Conservation (phyloP, 441 rosid species). For the Codiaeum variegatum region DNA sequence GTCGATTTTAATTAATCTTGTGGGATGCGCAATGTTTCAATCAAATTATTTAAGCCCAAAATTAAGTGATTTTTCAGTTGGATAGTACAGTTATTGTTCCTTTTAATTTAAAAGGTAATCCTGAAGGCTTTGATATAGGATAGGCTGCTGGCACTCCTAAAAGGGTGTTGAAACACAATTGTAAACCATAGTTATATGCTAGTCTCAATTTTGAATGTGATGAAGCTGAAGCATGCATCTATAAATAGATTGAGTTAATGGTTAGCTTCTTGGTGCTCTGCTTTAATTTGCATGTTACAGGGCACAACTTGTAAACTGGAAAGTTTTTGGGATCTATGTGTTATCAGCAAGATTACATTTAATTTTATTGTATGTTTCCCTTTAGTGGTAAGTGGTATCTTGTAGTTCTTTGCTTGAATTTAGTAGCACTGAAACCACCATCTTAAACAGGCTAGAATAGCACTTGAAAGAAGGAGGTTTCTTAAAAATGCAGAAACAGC, state of each 20-base stretch:
- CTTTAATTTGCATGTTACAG: not conserved
- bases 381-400: not conserved
- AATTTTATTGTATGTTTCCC: not conserved
- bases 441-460: slow-evolving; percentile 83
- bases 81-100: not conserved
- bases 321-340: not conserved
- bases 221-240: not conserved
- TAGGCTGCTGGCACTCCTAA: not conserved
- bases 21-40: not conserved
- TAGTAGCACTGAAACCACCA: slow-evolving; percentile 9
- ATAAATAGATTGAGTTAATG: not conserved
- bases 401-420: slow-evolving; percentile 13
- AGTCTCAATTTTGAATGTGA: not conserved
- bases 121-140: not conserved
- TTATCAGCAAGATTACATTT: not conserved
- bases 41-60: not conserved
- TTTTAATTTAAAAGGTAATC: not conserved
- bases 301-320: not conserved
- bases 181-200: not conserved
- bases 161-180: not conserved
- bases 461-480: slow-evolving; percentile 87
- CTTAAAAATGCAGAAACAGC: slow-evolving; percentile 95
- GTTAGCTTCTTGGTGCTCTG: not conserved
- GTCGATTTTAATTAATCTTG: not conserved
- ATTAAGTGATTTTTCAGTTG: not conserved